Percentiles rank a stretch among this genome's conserved stretches.
Conservation (phyloP, 345 rosid genomes). For the Aquilaria yunnanensis region DNA sequence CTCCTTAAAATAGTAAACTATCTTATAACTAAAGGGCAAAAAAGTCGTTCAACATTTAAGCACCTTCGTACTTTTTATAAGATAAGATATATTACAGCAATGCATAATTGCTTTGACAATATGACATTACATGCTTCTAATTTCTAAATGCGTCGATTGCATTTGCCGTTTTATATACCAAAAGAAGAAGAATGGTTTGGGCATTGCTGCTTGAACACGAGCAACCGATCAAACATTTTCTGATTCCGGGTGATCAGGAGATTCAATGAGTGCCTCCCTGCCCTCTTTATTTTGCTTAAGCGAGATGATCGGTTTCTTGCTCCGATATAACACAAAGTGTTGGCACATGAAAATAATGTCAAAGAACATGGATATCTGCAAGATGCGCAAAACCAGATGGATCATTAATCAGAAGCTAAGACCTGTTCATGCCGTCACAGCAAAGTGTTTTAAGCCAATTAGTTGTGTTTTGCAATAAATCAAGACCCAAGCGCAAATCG, state of each 20-base stretch:
- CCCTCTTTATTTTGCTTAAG: slow-evolving; percentile 28
- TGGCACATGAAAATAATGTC: slow-evolving; percentile 85
- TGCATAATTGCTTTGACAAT: too few species aligned
- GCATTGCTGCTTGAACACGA: not conserved
- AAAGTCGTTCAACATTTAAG: too few species aligned
- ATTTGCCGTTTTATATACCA: too few species aligned
- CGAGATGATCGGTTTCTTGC: slow-evolving; percentile 23
- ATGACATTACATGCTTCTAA: too few species aligned
- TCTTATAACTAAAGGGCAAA: too few species aligned
- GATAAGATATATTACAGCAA: too few species aligned
- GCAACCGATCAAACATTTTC: slow-evolving; percentile 36
- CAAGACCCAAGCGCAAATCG: slow-evolving; percentile 4
- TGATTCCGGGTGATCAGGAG: slow-evolving; percentile 22
- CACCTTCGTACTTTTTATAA: too few species aligned
- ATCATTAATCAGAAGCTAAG: not conserved
- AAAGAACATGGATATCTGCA: slow-evolving; percentile 71
- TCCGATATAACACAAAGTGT: slow-evolving; percentile 70
- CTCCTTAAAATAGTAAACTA: too few species aligned
- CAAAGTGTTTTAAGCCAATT: not conserved
- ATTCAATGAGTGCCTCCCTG: slow-evolving; percentile 48
- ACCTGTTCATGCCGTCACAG: not conserved
- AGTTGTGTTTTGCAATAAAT: not conserved
- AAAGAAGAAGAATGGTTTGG: too few species aligned
- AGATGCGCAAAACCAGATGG: slow-evolving; percentile 1
- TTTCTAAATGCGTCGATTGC: slow-evolving; percentile 5